Conservation (phyloP, 23 red algal genomes). For the Gracilaria domingensis region DNA sequence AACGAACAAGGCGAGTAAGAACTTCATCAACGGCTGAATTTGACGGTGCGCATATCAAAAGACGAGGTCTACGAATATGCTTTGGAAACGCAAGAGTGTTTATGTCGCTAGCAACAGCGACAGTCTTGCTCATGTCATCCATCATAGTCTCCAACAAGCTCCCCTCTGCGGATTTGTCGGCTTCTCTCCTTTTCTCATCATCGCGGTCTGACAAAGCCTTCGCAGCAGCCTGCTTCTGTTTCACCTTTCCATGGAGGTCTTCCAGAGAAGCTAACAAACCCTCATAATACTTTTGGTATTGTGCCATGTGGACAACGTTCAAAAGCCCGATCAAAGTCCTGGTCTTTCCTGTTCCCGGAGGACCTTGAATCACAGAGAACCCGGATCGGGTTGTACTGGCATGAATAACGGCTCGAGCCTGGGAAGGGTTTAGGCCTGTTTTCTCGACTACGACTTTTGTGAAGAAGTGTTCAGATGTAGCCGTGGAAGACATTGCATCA, state of each 20-base stretch:
- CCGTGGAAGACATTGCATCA: background rate
- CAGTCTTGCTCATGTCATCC: constrained; percentile 70
- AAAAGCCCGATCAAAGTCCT: constrained; percentile 78
- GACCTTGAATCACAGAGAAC: constrained; percentile 83
- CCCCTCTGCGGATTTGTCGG: constrained; percentile 14
- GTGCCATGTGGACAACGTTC: constrained; percentile 77
- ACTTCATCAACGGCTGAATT: constrained; percentile 96
- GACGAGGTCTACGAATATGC: constrained; percentile 54
- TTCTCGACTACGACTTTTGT: constrained; percentile 52
- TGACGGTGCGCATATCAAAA: constrained; percentile 95
- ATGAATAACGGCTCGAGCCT: constrained; percentile 56
- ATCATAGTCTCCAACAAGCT: constrained; percentile 68
- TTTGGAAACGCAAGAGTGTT: constrained; percentile 28
- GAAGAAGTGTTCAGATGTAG: constrained; percentile 27
- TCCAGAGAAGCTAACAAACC: constrained; percentile 62
- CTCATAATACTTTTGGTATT: constrained; percentile 81
- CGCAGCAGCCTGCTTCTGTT: background rate
- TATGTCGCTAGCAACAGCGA: constrained; percentile 7
- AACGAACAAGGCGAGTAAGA: constrained; percentile 68
- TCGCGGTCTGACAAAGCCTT: constrained; percentile 7
- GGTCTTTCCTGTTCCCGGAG: constrained; percentile 94
- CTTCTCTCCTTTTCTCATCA: constrained; percentile 18
- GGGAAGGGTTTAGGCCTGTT: constrained; percentile 67
- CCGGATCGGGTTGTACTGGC: constrained; percentile 43
- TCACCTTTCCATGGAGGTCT: constrained; percentile 19